Base-by-base conservation (phyloP, 805 yeast genomes). In the Metschnikowia cubensis region DNA sequence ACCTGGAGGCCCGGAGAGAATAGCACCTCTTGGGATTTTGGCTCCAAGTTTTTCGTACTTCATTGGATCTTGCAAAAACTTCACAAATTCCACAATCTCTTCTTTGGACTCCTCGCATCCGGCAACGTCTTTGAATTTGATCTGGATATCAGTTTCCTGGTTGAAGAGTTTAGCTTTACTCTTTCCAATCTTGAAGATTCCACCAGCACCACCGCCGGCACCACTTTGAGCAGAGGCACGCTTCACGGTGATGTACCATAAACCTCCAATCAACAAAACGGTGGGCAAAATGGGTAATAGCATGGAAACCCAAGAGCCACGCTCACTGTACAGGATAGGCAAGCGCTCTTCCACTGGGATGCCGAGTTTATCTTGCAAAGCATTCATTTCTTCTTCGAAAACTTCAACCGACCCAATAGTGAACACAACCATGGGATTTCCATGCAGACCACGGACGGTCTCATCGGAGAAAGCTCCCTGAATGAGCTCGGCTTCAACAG, bases 1-100 rank as follows among this genome's bases (percentile, higher is more conserved):
- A 74, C 99, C 99, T 46, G 99, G 99, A 15, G 99, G 96, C 44
- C 99, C 99, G 1, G 96, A 87, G 50, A 94, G 74, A 52, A 94
- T 89, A 8, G 99, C 99, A 59, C 99, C 99, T 65, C 98, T 82
- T 43, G 99, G 99, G 58, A 94, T 94, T 67, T 90, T 89, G 36
- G 98, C 99, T 36, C 99, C 99, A 50, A 94, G 75, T 52, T 82
- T 82, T 67, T 91, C 97, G 69, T 91, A 94, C 65, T 90, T 89
- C 49, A 78, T 76, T 8, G 99, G 99, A 57, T 89, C 81, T 66
- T 92, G 87, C 69, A 94, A 80, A 66, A 95, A 94, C 59, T 85
- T 83, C 47, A 94, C 99, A 76, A 94, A 94, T 69, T 94, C 99
- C 96, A 90, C 89, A 54, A 94, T 91, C 70, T 94, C 99, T 58